Conservation (phyloP, 1,284 basidiomycete genomes). For the Uromyces viciae-fabae region DNA sequence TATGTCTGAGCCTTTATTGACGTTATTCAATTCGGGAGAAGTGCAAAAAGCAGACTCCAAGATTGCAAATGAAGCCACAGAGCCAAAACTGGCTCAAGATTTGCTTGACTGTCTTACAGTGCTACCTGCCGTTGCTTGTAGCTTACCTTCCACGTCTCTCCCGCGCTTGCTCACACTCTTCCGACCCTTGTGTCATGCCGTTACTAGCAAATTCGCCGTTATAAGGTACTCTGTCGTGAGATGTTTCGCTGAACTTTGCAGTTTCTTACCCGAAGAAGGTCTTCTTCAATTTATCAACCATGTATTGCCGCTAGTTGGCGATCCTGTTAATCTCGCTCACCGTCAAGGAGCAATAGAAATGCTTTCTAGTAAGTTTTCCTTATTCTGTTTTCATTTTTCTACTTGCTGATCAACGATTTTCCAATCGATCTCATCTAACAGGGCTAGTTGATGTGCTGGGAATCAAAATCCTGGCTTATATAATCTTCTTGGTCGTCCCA, state of each 20-base stretch:
- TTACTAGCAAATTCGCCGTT: constrained; percentile 80
- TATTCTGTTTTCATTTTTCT: constrained; percentile 1
- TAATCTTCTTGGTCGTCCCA: constrained; percentile 94
- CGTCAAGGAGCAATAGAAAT: constrained; percentile 87
- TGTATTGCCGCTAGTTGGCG: constrained; percentile 78
- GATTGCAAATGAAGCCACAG: constrained; percentile 56
- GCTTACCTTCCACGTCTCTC: constrained; percentile 70
- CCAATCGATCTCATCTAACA: constrained; percentile 53
- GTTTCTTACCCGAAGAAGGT: constrained; percentile 74
- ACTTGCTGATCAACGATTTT: neutral
- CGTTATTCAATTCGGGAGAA: constrained; percentile 64
- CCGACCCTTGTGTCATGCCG: constrained; percentile 69
- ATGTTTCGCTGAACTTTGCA: constrained; percentile 81
- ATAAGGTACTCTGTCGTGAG: constrained; percentile 80
- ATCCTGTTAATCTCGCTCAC: constrained; percentile 70
- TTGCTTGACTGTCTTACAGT: constrained; percentile 90
- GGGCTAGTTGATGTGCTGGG: constrained; percentile 88
- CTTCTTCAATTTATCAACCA: constrained; percentile 84
- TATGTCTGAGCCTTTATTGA: constrained; percentile 72
- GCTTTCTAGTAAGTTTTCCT: constrained; percentile 70
- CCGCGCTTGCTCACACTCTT: constrained; percentile 69
- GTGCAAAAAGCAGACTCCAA: constrained; percentile 60
- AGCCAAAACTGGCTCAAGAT: constrained; percentile 67
- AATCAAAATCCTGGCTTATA: constrained; percentile 90
- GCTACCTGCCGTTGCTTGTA: constrained; percentile 73